phyloP scores from a whole-genome alignment of 83 land plant genomes.

The Diphasiastrum complanatum region DNA sequence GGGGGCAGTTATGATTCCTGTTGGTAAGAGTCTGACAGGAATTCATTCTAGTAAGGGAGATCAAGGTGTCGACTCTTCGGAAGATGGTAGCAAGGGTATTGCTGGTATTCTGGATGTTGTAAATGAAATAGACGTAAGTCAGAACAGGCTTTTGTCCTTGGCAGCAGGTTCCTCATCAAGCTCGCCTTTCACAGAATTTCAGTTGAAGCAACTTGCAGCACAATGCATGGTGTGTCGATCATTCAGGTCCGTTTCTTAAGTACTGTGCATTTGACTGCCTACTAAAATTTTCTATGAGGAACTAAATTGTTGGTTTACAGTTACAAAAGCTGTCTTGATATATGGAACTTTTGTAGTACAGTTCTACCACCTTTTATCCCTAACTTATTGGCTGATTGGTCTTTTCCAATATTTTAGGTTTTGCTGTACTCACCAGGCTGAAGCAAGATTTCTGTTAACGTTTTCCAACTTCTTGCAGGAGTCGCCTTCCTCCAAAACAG shows the following conservation, averaged over 20 bases:
- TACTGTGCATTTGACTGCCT: too few relatives aligned
- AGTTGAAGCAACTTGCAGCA: constrained; percentile 89
- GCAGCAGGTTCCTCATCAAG: background rate
- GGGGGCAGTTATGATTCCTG: too few relatives aligned
- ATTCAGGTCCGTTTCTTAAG: constrained; percentile 74
- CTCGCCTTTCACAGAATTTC: constrained; percentile 46
- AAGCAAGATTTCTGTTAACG: too few relatives aligned
- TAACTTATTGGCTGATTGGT: too few relatives aligned
- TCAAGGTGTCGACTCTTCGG: background rate
- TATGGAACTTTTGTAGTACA: too few relatives aligned
- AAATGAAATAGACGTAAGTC: background rate
- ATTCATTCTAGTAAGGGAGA: too few relatives aligned
- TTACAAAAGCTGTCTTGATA: background rate
- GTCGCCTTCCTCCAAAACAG: constrained; percentile 1
- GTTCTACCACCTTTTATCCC: too few relatives aligned
- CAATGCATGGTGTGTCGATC: constrained; percentile 94
- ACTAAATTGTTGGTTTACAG: background rate
- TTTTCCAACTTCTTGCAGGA: constrained; percentile 4
- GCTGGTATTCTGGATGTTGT: background rate
- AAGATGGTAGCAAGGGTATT: background rate
- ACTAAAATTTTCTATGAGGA: background rate
- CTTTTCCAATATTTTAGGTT: too few relatives aligned
- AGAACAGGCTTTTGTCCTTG: background rate
- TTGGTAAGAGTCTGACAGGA: too few relatives aligned
- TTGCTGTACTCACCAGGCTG: too few relatives aligned